A percentile compares a stretch with the other conserved stretches of the same genome.
These are phyloP conservation scores for Xerocomus nothofagi DNA, from an alignment of 1,284 basidiomycete genomes.

Conservation along the genomic window DNA sequence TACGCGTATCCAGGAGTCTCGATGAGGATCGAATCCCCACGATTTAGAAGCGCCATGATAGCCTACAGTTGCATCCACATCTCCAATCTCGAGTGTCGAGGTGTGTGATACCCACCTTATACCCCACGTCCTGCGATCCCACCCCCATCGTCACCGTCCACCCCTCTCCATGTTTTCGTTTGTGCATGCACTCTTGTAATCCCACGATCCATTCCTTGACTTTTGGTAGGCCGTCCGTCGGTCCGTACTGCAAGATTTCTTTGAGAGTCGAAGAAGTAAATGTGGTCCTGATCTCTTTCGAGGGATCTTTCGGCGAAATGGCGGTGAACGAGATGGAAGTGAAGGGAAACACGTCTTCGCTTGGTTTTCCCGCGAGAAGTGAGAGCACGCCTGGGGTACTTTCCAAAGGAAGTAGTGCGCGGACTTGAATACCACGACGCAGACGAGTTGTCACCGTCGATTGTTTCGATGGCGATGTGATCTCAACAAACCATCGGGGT, in stretches of 20 bases:
- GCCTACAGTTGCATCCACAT: background rate
- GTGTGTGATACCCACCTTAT: background rate
- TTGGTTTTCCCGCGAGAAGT: conserved; percentile 3
- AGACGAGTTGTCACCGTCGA: background rate
- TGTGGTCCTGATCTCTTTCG: conserved; percentile 1
- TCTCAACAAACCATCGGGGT: background rate
- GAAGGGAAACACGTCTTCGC: conserved; percentile 4
- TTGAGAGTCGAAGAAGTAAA: background rate
- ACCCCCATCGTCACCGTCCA: background rate
- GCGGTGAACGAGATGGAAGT: conserved; percentile 9
- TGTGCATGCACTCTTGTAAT: conserved; percentile 2
- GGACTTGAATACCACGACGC: background rate
- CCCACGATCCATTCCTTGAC: background rate
- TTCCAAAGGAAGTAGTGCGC: conserved; percentile 6
- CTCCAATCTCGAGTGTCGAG: background rate
- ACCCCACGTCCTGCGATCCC: conserved; percentile 3
- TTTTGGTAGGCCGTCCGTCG: background rate
- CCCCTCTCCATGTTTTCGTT: background rate
- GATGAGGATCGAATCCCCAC: background rate
- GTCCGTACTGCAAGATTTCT: background rate
- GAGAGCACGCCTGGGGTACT: background rate
- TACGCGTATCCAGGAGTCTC: conserved; percentile 3
- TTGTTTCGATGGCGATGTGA: background rate
- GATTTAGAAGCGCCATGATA: background rate
- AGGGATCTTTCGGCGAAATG: background rate